Base-by-base conservation (phyloP, 169 alveolate species). In the Plasmodium fragile region DNA sequence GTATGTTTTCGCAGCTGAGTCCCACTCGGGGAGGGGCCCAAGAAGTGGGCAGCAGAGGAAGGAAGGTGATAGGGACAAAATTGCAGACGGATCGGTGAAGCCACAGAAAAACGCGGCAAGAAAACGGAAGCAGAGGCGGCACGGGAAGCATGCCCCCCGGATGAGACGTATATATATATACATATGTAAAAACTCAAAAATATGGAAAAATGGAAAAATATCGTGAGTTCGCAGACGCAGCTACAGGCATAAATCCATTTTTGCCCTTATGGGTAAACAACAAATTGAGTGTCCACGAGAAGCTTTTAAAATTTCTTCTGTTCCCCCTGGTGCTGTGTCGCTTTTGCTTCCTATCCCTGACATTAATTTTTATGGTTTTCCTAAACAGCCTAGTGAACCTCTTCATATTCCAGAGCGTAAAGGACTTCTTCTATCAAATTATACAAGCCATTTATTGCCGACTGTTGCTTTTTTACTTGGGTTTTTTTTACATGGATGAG, bases 191-290 rank as follows among this genome's bases (percentile, higher is more conserved):
- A 78, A 78, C 22, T 6, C 0, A 25, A 78, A 83, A 83, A 83
- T 30, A 84, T 84, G 93, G 93, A 39, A 85, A 94, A 94, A 85
- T 85, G 93, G 93, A 85, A 85, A 94, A 94, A 55, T 94, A 82
- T 65, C 72, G 95, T 13, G 96, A 94, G 79, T 94, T 94, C 59
- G 83, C 96, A 22, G 96, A 94, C 49, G 83, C 78, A n/a, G 92
- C 96, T 13, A 94, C 96, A 36, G 96, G 96, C n/a, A 92, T 94
- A 53, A 94, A 94, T 25, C 96, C 96, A 34, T 94, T 82, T 70
- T 89, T 94, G 41, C 96, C 96, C 32, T 53, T 84, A 69, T 94
- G 96, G 96, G 95, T 92, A 11, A 92, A 92, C 16, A 92, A 36
- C 11, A 94, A 92, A 79, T 72, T 82, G 45, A 53, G 71, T 13